These are phyloP conservation scores for Pleurotus tuber-regium DNA, from an alignment of 768 basidiomycete species.

Conservation along the genomic window DNA sequence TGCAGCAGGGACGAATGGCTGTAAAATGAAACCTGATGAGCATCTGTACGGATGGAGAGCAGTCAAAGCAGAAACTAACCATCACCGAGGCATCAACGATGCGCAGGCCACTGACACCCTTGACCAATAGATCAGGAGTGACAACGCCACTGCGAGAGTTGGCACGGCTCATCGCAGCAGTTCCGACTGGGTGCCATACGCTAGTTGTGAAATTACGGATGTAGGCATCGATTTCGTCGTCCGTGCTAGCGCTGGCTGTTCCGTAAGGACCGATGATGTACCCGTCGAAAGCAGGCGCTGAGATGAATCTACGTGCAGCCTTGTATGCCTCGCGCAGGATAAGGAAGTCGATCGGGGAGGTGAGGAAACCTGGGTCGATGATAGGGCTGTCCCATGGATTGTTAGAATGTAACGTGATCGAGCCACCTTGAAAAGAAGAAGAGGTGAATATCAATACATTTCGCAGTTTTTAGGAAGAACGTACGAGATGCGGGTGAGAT, in stretches of 20 bases:
- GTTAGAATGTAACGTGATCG: slow-evolving; percentile 30
- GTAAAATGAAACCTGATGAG: not conserved
- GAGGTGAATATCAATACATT: not conserved
- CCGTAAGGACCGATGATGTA: slow-evolving; percentile 16
- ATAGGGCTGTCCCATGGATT: slow-evolving; percentile 36
- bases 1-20: slow-evolving; percentile 22
- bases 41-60: not conserved
- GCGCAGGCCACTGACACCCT: slow-evolving; percentile 30
- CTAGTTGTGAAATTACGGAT: slow-evolving; percentile 20
- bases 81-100: slow-evolving; percentile 36
- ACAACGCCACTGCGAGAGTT: slow-evolving; percentile 21
- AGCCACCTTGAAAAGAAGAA: slow-evolving; percentile 19
- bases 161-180: slow-evolving; percentile 23
- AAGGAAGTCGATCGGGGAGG: slow-evolving; percentile 17
- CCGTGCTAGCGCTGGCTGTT: slow-evolving; percentile 20
- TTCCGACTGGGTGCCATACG: slow-evolving; percentile 29
- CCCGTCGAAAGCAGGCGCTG: slow-evolving; percentile 16
- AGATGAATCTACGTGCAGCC: slow-evolving; percentile 14
- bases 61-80: slow-evolving; percentile 17
- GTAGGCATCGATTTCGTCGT: slow-evolving; percentile 25
- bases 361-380: slow-evolving; percentile 44
- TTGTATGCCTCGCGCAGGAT: slow-evolving; percentile 16
- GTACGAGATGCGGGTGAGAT: slow-evolving; percentile 24
- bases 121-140: slow-evolving; percentile 30
- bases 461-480: not conserved